Evolutionary conservation across 306 rosid genomes (phyloP), one percentile per base, ranked within the genome.

Genomic region (Cicer pinnatifidum): DNA sequence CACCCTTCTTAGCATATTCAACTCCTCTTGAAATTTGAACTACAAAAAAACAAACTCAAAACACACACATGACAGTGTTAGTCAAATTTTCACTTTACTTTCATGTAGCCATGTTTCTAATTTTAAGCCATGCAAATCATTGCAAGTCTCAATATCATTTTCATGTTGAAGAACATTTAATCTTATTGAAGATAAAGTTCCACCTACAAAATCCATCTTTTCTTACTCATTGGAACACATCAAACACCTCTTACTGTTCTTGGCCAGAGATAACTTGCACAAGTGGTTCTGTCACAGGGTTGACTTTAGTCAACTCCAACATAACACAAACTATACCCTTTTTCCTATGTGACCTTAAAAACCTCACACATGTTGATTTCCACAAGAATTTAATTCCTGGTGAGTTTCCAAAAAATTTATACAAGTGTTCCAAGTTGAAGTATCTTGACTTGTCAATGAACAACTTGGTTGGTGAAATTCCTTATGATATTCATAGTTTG

Each of bases 261-360:
- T 92, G 89, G 96, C 78, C 84, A 2, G 88, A 83, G 75, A 73
- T 89, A 63, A 78, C n/a, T 12, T 92, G 97, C 85, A 81, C 71
- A 8, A 12, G 7, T 17, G 67, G 66, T 47, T 85, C 88, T 1
- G 83, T 92, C 84, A 86, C 90, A 9, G 46, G 48, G 20, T 53
- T 89, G 9, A 0, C 28, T 9, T 40, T 89, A 9, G 0, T 1
- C 11, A 28, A 51, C 45, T 3, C 6, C 4, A 68, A 45, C 66
- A 73, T 92, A 65, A 17, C 2, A 4, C 73, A 54, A 33, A 60
- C 80, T 2, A 46, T 89, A 16, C 97, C 97, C 5, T 7, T 83
- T 72, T 86, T 85, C 86, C 48, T 89, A 39, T 92, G 90, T 72
- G 86, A 88, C 54, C 90, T 92, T 66, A 67, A 28, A 33, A 86